Conservation (phyloP, 208 protist species). For the Angomonas ambiguus region DNA sequence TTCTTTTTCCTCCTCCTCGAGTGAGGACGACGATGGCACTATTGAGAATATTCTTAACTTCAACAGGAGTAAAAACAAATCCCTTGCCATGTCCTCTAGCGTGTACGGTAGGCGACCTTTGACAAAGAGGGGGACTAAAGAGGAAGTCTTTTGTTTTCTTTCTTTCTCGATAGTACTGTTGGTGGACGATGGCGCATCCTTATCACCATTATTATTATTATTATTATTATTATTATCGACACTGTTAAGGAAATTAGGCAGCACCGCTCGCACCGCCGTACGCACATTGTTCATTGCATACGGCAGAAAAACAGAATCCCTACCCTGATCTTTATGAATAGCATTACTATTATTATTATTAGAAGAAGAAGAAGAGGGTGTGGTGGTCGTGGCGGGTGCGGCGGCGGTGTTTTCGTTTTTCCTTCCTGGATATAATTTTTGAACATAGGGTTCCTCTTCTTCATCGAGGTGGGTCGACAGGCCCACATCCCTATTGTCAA, state of each 20-base stretch:
- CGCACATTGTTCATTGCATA: neutral
- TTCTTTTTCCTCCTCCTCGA: neutral
- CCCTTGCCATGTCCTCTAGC: conserved; percentile 53
- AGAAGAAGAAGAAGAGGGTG: too few relatives aligned
- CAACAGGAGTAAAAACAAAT: conserved; percentile 55
- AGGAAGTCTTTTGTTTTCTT: too few relatives aligned
- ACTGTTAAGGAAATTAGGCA: too few relatives aligned
- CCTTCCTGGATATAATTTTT: neutral
- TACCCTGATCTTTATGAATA: too few relatives aligned
- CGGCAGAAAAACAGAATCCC: too few relatives aligned
- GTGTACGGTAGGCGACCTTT: conserved; percentile 23
- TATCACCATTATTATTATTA: too few relatives aligned
- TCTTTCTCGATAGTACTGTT: too few relatives aligned
- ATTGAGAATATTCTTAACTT: conserved; percentile 13
- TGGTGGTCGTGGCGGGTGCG: too few relatives aligned
- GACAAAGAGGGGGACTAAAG: neutral
- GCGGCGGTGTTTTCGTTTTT: neutral
- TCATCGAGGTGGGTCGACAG: conserved; percentile 65
- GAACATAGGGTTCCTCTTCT: neutral
- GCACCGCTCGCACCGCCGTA: neutral
- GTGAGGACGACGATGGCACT: too few relatives aligned
- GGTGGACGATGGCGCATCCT: too few relatives aligned
- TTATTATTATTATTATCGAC: too few relatives aligned
- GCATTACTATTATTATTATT: conserved; percentile 1
- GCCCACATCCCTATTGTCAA: conserved; percentile 73